Base-by-base conservation (phyloP, 2,329 filamentous ascomycete genomes). In the Apiospora aurea region DNA sequence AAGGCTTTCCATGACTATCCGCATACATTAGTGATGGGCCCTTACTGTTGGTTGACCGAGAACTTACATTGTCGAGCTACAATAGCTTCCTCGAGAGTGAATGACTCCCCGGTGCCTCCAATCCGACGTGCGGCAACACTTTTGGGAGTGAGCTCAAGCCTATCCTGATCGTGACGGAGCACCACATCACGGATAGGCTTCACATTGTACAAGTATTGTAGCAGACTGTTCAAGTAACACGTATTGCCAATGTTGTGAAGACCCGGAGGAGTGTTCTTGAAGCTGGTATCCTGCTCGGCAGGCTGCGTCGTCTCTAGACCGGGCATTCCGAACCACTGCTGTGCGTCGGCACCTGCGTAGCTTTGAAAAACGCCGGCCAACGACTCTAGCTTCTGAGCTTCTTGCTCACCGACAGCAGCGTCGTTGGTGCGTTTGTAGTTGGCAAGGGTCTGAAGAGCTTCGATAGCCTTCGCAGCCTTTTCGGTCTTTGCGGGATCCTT, bases 211-310 rank as follows among this genome's bases (percentile, higher is more conserved):
- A 98, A 93, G 79, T 97, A 98, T 78, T 99, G 96, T 13, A 99
- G 86, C 68, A 99, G 88, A 82, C 96, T 98, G 85, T 99, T 99
- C 71, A 99, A 87, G 78, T 99, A 99, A 81, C 96, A 99, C 0
- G 97, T 99, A 78, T 99, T 99, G 72, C 96, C 95, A 72, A 98
- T 97, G 77, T 98, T 99, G 74, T 91, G 89, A 7, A 98, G 87
- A 0, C 96, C 96, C 29, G 97, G 93, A 0, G 96, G 96, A 81
- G 94, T 91, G 43, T 89, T 85, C 67, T 83, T 77, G 71, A 85
- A 78, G 18, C 79, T 78, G 3, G 77, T 18, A 49, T 11, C 44
- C 44, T 69, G 57, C 10, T 41, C 57, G 34, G 57, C 21, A 13
- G 57, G 18, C 21, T 64, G 57, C 71, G 64, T 73, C 68, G 34